Evolutionary conservation across 192 early-diverging fungal genomes (phyloP).

Genomic region (Coemansia sp.): DNA sequence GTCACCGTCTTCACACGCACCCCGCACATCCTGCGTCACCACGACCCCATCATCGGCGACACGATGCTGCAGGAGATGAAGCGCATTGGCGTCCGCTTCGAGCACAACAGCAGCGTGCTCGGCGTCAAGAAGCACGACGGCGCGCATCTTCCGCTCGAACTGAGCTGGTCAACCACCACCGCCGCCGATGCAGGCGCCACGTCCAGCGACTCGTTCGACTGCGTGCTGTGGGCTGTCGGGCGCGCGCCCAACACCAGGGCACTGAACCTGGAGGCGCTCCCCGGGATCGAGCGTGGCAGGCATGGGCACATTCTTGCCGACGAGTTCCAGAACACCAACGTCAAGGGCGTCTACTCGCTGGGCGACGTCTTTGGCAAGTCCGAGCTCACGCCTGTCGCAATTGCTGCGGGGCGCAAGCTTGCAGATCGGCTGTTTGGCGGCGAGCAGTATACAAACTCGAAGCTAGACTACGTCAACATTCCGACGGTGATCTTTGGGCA

Average conservation of each 20-base stretch:
- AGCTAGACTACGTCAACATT: conserved; percentile 92
- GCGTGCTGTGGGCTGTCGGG: conserved; percentile 90
- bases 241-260: conserved; percentile 71
- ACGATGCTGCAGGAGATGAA: conserved; percentile 75
- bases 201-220: conserved; percentile 68
- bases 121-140: conserved; percentile 61
- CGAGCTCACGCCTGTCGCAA: conserved; percentile 95
- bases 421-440: conserved; percentile 91
- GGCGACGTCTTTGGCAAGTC: conserved; percentile 92
- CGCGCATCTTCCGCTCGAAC: conserved; percentile 58
- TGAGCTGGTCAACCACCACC: conserved; percentile 37
- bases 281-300: conserved; percentile 62
- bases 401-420: conserved; percentile 88
- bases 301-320: conserved; percentile 79
- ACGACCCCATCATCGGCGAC: conserved; percentile 82
- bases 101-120: conserved; percentile 62
- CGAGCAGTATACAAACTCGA: conserved; percentile 64
- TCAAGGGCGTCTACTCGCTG: conserved; percentile 76
- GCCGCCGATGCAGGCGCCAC: conserved; percentile 23
- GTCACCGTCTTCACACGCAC: conserved; percentile 86
- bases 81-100: conserved; percentile 79
- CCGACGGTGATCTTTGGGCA: conserved; percentile 96
- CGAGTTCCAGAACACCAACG: conserved; percentile 82
- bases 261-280: conserved; percentile 69
- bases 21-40: conserved; percentile 77